Base-by-base conservation (phyloP, 2,329 filamentous ascomycete species). In the Claviceps sp. region DNA sequence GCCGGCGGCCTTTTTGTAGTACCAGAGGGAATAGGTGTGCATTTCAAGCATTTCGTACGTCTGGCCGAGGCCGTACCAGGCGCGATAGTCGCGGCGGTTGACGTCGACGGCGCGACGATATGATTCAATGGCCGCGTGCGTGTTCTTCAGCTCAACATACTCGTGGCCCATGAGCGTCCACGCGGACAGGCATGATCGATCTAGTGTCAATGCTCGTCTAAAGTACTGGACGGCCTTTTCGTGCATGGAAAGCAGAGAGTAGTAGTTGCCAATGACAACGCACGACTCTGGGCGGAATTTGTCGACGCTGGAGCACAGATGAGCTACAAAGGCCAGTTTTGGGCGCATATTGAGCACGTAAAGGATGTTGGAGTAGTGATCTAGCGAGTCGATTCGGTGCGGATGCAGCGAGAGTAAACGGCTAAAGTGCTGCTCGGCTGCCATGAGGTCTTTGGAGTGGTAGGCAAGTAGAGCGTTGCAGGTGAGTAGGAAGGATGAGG, bases 131-230 rank as follows among this genome's bases (percentile, higher is more conserved):
- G 93, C 93, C 0, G 93, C 91, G 61, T 98, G 93, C 0, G 91
- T 97, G 64, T 98, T 98, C 64, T 97, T 98, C 68, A 98, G 82
- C 67, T 98, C 93, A 50, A 97, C 89, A 60, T 96, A 98, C 66
- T 98, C 93, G 66, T 98, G 93, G 1, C 93, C 93, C 91, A 98
- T 97, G 1, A 98, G 75, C 0, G 93, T 98, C 93, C 93, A 98
- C 1, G 93, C 93, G 0, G 89, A 94, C 16, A 96, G 77, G 64
- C 93, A 98, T 26, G 83, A 85, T 9, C 91, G 83, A 64, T 98
- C 93, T 0, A 98, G 75, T 0, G 88, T 94, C 20, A 98, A 71
- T 0, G 93, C 93, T 22, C 93, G 84, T 3, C 93, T 85, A 72
- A 98, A 98, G 68, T 97, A 97, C 70, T 96, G 89, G 50, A 98